phyloP scores from a whole-genome alignment of 495 filamentous ascomycete species.

The Pyrenopolyporus hunteri region DNA sequence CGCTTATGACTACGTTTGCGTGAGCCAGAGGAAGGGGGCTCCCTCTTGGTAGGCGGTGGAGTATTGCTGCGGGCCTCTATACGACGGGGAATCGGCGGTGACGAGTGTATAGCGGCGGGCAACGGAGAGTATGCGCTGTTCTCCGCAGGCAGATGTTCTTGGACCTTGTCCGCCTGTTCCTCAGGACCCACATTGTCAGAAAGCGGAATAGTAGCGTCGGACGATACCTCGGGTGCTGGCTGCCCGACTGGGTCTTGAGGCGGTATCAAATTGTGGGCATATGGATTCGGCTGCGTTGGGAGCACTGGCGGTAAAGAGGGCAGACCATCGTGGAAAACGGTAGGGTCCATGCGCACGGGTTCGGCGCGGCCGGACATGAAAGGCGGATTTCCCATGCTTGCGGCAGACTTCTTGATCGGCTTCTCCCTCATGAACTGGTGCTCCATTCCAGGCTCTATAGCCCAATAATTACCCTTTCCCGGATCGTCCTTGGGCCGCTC shows the following conservation, averaged over 20 bases:
- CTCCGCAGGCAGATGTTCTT: constrained; percentile 58
- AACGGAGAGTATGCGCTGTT: constrained; percentile 64
- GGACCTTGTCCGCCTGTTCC: constrained; percentile 59
- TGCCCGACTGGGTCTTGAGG: constrained; percentile 40
- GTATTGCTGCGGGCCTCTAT: constrained; percentile 70
- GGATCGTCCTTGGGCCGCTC: constrained; percentile 97
- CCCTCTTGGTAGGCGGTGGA: constrained; percentile 72
- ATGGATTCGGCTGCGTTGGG: constrained; percentile 25
- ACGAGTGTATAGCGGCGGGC: constrained; percentile 70
- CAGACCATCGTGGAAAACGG: constrained; percentile 39
- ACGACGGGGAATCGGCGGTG: constrained; percentile 79
- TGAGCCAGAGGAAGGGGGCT: constrained; percentile 60
- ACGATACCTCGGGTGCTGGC: constrained; percentile 69
- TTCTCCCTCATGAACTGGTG: constrained; percentile 88
- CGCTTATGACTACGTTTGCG: constrained; percentile 69
- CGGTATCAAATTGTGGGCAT: constrained; percentile 7
- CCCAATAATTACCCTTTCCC: constrained; percentile 99
- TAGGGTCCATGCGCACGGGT: constrained; percentile 41
- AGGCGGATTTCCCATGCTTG: constrained; percentile 52
- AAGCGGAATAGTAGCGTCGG: constrained; percentile 91
- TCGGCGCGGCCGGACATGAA: constrained; percentile 56
- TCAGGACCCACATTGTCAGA: constrained; percentile 76
- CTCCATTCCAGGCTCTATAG: constrained; percentile 86
- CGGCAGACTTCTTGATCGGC: constrained; percentile 56
- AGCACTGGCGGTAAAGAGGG: constrained; percentile 46